Base-by-base conservation (phyloP, 148 eudicot species). In the Rhododendron ovatum region DNA sequence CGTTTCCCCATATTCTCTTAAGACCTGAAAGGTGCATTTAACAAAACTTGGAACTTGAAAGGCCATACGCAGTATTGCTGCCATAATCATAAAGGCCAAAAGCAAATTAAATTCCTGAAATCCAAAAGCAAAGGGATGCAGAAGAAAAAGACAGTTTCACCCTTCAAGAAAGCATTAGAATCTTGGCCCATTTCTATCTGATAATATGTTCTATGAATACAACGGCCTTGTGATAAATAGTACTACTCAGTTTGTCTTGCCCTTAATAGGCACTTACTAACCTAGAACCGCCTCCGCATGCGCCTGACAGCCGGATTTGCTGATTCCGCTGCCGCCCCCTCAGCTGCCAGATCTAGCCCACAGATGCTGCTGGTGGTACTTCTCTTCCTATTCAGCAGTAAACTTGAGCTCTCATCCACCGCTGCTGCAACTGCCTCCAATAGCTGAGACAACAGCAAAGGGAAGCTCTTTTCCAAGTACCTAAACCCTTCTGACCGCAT, bases 401-500 rank as follows among this genome's bases (percentile, higher is more conserved):
- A 15, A 84, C 88, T 85, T 35, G 94, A 74, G 50, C 81, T 83
- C 83, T 92, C 96, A 53, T 93, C 98, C 50, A 39, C 86, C 5
- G 47, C 79, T 1, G 82, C 80, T 55, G 89, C 89, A 79, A 87
- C 73, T n/a, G 89, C 80, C 84, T 84, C 89, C 83, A 87, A 84
- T 43, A 87, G 84, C 35, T 87, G 84, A 51, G 86, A 87, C 41
- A 87, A 69, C 81, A 84, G 45, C 59, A 71, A 80, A 13, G 89
- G 87, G 17, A 53, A 85, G 77, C 92, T 91, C 90, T 92, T 91
- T 91, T 94, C 96, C 59, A 95, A 87, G 84, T 93, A 79, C 88
- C 78, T 91, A 90, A 91, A 96, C 9, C 98, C 96, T 87, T 96
- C 99, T 18, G 94, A 88, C 78, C 90, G 93, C 96, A 95, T 95